Evolutionary conservation across 495 filamentous ascomycete species (phyloP).

Genomic region (Extremus antarcticus): DNA sequence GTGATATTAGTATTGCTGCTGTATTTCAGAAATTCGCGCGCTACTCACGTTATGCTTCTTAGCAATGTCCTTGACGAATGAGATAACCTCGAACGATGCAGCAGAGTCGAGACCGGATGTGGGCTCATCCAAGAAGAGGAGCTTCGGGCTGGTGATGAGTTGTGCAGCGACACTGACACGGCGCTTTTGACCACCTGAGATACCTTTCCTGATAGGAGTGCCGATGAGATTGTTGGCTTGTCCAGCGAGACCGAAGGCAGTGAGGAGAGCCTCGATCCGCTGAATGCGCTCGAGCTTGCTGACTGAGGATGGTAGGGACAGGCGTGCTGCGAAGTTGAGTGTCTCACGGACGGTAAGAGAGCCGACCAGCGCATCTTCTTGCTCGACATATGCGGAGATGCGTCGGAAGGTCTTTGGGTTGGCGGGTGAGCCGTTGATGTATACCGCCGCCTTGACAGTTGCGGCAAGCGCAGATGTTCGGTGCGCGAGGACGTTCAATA

Average conservation of each 20-base stretch:
- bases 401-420: conserved; percentile 35
- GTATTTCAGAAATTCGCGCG: background rate
- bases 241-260: conserved; percentile 50
- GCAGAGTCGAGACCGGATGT: conserved; percentile 69
- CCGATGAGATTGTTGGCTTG: conserved; percentile 61
- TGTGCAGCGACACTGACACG: conserved; percentile 67
- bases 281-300: conserved; percentile 40
- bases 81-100: conserved; percentile 57
- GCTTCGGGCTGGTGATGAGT: conserved; percentile 65
- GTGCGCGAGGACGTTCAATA: conserved; percentile 62
- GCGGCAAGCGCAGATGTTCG: conserved; percentile 39
- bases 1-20: conserved; percentile 26
- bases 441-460: conserved; percentile 38
- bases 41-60: conserved; percentile 52
- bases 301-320: conserved; percentile 40
- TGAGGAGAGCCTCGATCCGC: conserved; percentile 45
- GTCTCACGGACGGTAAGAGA: conserved; percentile 69
- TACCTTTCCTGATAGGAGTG: conserved; percentile 67
- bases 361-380: conserved; percentile 73
- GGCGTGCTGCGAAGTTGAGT: conserved; percentile 52
- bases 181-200: conserved; percentile 71
- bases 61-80: conserved; percentile 51
- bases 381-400: conserved; percentile 66
- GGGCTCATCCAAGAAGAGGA: conserved; percentile 74
- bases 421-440: conserved; percentile 46